Conservation (phyloP, 768 basidiomycete species). For the Leucosporidium scottii region DNA sequence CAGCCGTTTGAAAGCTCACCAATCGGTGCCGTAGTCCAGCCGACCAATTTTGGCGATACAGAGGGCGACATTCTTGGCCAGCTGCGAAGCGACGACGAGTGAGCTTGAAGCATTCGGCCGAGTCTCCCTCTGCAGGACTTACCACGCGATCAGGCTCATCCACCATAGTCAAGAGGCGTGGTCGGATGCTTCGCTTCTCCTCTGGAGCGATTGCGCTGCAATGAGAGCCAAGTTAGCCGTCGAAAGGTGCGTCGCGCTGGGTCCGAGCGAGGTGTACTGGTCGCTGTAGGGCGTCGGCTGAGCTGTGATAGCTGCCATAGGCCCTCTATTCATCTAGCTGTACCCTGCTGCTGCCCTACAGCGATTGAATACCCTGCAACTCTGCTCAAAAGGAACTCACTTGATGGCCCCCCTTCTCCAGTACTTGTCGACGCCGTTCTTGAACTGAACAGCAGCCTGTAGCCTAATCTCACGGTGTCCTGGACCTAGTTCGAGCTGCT, state of each 20-base stretch:
- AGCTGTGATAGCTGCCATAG: not conserved
- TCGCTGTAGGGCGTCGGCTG: too few species aligned
- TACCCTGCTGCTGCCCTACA: too few species aligned
- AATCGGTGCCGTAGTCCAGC: slow-evolving; percentile 63
- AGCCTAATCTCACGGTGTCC: slow-evolving; percentile 53
- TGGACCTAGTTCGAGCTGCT: slow-evolving; percentile 1
- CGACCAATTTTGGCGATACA: slow-evolving; percentile 71
- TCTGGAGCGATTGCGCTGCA: slow-evolving; percentile 62
- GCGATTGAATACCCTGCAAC: not conserved
- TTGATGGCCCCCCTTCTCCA: slow-evolving; percentile 57
- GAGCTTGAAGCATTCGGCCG: not conserved
- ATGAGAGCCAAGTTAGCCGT: not conserved
- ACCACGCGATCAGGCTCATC: slow-evolving; percentile 74
- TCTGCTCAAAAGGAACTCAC: slow-evolving; percentile 12
- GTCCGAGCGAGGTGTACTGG: not conserved
- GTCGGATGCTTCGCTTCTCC: slow-evolving; percentile 59
- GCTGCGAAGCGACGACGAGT: slow-evolving; percentile 46
- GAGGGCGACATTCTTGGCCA: slow-evolving; percentile 67
- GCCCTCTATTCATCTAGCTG: too few species aligned
- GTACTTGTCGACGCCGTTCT: slow-evolving; percentile 64
- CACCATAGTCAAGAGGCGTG: slow-evolving; percentile 58
- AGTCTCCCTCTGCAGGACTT: slow-evolving; percentile 31
- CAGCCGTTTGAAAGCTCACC: slow-evolving; percentile 47
- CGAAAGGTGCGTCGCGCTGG: not conserved
- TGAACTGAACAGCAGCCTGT: slow-evolving; percentile 81